Conservation (phyloP, 164 flowering plant genomes). For the Dillenia suffruticosa region DNA sequence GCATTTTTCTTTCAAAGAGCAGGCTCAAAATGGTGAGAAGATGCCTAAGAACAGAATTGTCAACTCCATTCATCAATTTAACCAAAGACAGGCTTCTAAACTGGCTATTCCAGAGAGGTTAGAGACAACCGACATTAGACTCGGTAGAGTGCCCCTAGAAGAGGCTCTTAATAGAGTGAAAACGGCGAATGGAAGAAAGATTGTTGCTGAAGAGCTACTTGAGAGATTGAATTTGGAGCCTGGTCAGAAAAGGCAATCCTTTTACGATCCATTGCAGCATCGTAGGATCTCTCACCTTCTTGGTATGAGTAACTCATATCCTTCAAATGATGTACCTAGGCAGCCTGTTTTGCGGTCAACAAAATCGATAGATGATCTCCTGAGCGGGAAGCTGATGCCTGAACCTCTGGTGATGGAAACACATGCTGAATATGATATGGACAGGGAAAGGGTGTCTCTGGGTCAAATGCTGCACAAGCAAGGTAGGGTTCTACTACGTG, state of each 20-base stretch:
- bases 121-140: constrained; percentile 18
- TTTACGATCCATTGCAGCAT: constrained; percentile 10
- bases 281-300: constrained; percentile 9
- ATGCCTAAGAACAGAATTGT: constrained; percentile 20
- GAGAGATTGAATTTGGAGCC: constrained; percentile 15
- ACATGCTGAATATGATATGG: constrained; percentile 13
- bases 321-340: constrained; percentile 15
- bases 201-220: constrained; percentile 27
- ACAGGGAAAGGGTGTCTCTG: constrained; percentile 36
- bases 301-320: constrained; percentile 9
- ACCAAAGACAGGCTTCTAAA: constrained; percentile 17
- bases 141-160: constrained; percentile 15
- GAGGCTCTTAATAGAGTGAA: constrained; percentile 29
- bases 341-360: constrained; percentile 34
- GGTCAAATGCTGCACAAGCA: constrained; percentile 58
- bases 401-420: constrained; percentile 21
- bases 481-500: constrained; percentile 20
- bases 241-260: constrained; percentile 5
- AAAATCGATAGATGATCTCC: constrained; percentile 48
- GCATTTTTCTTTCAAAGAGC: constrained; percentile 20
- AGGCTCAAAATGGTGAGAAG: constrained; percentile 20
- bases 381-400: constrained; percentile 43
- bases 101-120: constrained; percentile 27
- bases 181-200: constrained; percentile 27
- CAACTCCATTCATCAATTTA: constrained; percentile 14